phyloP scores from a whole-genome alignment of 352 stramenopile species.

The Peronospora farinosa region DNA sequence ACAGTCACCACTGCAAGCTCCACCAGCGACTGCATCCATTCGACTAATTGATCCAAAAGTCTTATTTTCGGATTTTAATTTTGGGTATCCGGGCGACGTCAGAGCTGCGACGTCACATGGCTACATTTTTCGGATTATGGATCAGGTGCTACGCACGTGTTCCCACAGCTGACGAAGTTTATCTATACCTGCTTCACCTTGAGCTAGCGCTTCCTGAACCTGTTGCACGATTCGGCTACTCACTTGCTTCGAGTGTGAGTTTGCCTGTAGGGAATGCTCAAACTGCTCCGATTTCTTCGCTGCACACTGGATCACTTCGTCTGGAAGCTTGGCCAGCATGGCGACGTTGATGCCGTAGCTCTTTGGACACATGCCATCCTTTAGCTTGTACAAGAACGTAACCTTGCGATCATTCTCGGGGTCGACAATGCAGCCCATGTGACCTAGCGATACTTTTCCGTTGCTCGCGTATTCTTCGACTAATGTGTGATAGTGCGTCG shows the following conservation, averaged over 20 bases:
- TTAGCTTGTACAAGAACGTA: slow-evolving; percentile 99
- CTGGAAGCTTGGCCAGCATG: slow-evolving; percentile 93
- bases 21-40: slow-evolving; percentile 22
- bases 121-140: slow-evolving; percentile 4
- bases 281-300: slow-evolving; percentile 90
- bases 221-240: slow-evolving; percentile 18
- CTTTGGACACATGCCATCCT: slow-evolving; percentile 93
- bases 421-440: slow-evolving; percentile 83
- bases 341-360: slow-evolving; percentile 99
- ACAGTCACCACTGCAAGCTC: slow-evolving; percentile 28
- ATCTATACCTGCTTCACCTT: slow-evolving; percentile 29
- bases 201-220: slow-evolving; percentile 24
- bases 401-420: slow-evolving; percentile 88
- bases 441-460: slow-evolving; percentile 53
- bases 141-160: slow-evolving; percentile 13
- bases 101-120: slow-evolving; percentile 15
- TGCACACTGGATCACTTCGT: slow-evolving; percentile 91
- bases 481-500: slow-evolving; percentile 98
- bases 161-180: slow-evolving; percentile 32
- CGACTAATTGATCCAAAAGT: background rate
- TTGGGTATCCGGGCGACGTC: slow-evolving; percentile 6
- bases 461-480: slow-evolving; percentile 80
- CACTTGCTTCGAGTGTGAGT: slow-evolving; percentile 25
- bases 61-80: slow-evolving; percentile 18
- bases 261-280: slow-evolving; percentile 57